A percentile compares a stretch with the other conserved stretches of the same genome.
Evolutionary conservation across 331 rosid species (phyloP).

Genomic region (Dryas integrifolia): DNA sequence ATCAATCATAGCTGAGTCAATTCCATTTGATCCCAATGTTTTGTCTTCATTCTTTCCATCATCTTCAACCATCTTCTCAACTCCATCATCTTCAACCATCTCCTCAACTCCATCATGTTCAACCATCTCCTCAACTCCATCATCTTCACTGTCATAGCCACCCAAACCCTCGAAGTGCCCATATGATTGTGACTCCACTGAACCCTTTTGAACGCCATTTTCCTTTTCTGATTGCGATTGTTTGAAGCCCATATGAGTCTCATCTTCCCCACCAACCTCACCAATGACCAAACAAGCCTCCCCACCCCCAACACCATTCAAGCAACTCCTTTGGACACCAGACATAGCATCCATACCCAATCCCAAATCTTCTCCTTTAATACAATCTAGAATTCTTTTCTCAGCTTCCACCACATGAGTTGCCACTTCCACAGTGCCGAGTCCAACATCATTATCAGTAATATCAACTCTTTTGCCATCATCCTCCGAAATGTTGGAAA

Average conservation of each 20-base stretch:
- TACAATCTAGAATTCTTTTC: neutral
- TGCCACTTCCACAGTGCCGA: slow-evolving; percentile 16
- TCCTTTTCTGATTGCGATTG: neutral
- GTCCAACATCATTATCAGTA: slow-evolving; percentile 20
- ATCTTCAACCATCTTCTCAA: slow-evolving; percentile 2
- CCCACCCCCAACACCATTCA: slow-evolving; percentile 13
- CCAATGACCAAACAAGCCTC: slow-evolving; percentile 8
- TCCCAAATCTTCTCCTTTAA: slow-evolving; percentile 15
- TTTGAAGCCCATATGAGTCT: slow-evolving; percentile 1
- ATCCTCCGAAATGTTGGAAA: slow-evolving; percentile 20
- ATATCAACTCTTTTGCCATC: slow-evolving; percentile 24
- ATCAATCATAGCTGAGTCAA: slow-evolving; percentile 15
- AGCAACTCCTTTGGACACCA: neutral
- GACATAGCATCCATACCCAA: slow-evolving; percentile 8
- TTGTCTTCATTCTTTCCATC: slow-evolving; percentile 14
- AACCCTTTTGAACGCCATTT: slow-evolving; percentile 4
- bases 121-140: neutral
- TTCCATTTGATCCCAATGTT: slow-evolving; percentile 15
- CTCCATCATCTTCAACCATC: neutral
- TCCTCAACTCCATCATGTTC: neutral
- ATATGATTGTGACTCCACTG: slow-evolving; percentile 14
- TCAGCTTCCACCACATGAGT: slow-evolving; percentile 19
- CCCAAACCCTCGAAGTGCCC: slow-evolving; percentile 22
- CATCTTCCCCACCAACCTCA: slow-evolving; percentile 18
- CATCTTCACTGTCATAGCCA: slow-evolving; percentile 11